Conservation (phyloP, 2,329 filamentous ascomycete species). For the Albifimbria verrucaria region DNA sequence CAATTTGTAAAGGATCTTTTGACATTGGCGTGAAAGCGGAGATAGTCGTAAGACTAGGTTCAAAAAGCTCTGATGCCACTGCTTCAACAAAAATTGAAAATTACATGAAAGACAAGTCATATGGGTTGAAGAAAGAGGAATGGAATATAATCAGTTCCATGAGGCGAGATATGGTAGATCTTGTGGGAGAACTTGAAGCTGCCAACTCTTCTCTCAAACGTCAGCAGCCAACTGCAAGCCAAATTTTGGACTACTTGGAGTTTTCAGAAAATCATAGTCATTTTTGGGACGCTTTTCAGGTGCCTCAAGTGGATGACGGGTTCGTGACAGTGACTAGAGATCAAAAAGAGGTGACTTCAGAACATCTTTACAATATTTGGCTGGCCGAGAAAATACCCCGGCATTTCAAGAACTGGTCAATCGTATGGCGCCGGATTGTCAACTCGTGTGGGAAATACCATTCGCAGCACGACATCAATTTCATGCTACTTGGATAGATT, state of each 20-base stretch:
- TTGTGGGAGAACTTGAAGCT: conserved; percentile 22
- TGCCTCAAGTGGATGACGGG: conserved; percentile 42
- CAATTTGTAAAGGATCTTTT: conserved; percentile 64
- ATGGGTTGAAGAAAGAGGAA: conserved; percentile 23
- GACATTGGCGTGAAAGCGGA: conserved; percentile 50
- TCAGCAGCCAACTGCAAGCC: conserved; percentile 3
- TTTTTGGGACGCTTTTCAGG: conserved; percentile 54
- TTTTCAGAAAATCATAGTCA: conserved; percentile 48
- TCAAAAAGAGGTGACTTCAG: conserved; percentile 37
- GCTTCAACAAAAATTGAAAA: conserved; percentile 42
- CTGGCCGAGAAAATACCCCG: not conserved
- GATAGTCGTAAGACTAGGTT: conserved; percentile 60
- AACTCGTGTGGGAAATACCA: conserved; percentile 50
- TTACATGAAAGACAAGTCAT: conserved; percentile 25
- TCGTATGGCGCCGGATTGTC: conserved; percentile 19
- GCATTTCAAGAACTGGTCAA: not conserved
- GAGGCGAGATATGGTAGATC: conserved; percentile 15
- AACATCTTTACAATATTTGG: conserved; percentile 18
- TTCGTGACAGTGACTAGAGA: conserved; percentile 43
- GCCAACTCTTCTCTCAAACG: not conserved
- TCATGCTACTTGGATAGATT: conserved; percentile 38
- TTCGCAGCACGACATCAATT: conserved; percentile 30
- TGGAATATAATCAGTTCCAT: conserved; percentile 34
- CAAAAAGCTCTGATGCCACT: conserved; percentile 51
- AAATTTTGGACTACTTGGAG: conserved; percentile 41